These are phyloP conservation scores for Polychaeton citri DNA, from an alignment of 2,329 filamentous ascomycete genomes.

Conservation along the genomic window DNA sequence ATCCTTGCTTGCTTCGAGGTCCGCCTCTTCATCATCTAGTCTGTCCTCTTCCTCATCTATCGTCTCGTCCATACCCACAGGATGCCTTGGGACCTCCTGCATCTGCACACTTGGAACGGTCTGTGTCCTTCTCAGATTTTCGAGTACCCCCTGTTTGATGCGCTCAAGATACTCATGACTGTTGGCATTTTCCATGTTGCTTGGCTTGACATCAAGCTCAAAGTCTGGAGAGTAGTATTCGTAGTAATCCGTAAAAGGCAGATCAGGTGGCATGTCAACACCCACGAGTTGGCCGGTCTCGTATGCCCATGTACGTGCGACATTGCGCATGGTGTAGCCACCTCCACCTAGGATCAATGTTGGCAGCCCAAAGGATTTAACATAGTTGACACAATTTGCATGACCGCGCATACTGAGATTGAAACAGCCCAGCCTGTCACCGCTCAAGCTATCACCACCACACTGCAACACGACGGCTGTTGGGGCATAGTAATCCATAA, in stretches of 20 bases:
- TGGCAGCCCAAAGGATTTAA: constrained; percentile 54
- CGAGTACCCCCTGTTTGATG: constrained; percentile 51
- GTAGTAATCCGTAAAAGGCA: constrained; percentile 96
- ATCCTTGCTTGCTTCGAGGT: constrained; percentile 80
- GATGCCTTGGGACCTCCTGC: constrained; percentile 48
- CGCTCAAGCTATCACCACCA: constrained; percentile 54
- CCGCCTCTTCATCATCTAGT: constrained; percentile 58
- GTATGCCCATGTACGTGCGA: constrained; percentile 47
- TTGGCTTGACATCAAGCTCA: constrained; percentile 54
- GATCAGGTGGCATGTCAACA: constrained; percentile 63
- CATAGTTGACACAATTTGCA: constrained; percentile 56
- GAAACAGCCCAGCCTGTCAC: constrained; percentile 55
- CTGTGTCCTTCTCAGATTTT: constrained; percentile 52
- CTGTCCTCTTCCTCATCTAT: constrained; percentile 50
- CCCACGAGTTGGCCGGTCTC: constrained; percentile 73
- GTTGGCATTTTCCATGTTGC: constrained; percentile 62
- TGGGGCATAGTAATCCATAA: constrained; percentile 57
- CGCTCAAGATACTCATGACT: constrained; percentile 55
- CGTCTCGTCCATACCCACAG: constrained; percentile 44
- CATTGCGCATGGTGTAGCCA: constrained; percentile 58
- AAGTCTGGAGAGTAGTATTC: constrained; percentile 61
- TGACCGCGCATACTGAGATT: constrained; percentile 59
- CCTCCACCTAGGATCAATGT: constrained; percentile 54
- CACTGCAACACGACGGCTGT: constrained; percentile 57
- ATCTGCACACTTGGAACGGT: constrained; percentile 49